phyloP scores from a whole-genome alignment of 768 basidiomycete species.

The Royoungia palumana region DNA sequence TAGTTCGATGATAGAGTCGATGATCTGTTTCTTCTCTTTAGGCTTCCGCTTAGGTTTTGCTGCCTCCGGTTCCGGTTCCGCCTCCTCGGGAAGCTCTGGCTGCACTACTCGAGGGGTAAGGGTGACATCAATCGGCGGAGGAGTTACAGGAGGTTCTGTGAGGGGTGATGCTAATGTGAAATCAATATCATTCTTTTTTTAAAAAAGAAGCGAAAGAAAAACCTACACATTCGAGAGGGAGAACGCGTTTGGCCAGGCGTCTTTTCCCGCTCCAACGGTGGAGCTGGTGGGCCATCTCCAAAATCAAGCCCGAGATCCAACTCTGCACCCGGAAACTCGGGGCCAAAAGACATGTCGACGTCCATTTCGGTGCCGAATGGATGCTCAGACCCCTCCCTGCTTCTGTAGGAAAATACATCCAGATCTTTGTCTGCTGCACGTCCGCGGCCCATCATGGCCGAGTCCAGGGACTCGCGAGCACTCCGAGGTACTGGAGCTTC shows the following conservation, averaged over 20 bases:
- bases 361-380: constrained; percentile 57
- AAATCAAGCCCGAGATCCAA: constrained; percentile 72
- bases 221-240: constrained; percentile 68
- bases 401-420: constrained; percentile 61
- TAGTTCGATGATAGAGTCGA: constrained; percentile 88
- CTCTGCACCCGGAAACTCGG: constrained; percentile 51
- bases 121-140: constrained; percentile 57
- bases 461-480: constrained; percentile 56
- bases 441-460: constrained; percentile 51
- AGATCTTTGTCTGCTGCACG: constrained; percentile 49
- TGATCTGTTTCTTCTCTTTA: constrained; percentile 83
- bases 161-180: constrained; percentile 63
- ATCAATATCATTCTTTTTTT: constrained; percentile 2
- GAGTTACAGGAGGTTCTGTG: constrained; percentile 72
- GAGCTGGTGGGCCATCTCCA: constrained; percentile 50
- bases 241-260: constrained; percentile 59
- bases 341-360: constrained; percentile 48
- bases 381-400: constrained; percentile 64
- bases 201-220: neutral
- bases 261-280: constrained; percentile 43
- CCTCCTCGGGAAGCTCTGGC: constrained; percentile 35
- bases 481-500: constrained; percentile 52
- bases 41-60: constrained; percentile 47
- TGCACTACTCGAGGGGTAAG: constrained; percentile 49
- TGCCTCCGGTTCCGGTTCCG: constrained; percentile 29